A percentile compares a stretch with the other conserved stretches of the same genome.
Conservation (phyloP, 345 rosid genomes). For the Populus pruinosa region DNA sequence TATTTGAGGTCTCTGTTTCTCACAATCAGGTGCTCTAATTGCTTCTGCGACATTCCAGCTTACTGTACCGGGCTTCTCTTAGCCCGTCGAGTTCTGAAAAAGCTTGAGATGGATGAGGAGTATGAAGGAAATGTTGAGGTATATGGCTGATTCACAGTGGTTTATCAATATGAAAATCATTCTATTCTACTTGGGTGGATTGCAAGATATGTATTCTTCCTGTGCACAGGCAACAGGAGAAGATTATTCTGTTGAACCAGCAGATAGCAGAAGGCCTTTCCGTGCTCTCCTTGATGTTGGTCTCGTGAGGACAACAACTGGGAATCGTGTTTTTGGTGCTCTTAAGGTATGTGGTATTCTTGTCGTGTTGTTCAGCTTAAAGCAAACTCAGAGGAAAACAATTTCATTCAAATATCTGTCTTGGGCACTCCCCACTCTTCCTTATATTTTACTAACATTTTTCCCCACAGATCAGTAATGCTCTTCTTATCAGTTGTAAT, state of each 20-base stretch:
- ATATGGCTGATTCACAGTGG: neutral
- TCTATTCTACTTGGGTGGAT: neutral
- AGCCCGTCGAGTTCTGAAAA: constrained; percentile 68
- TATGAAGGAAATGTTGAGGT: constrained; percentile 74
- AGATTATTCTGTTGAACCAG: constrained; percentile 66
- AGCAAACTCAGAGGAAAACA: too few relatives aligned
- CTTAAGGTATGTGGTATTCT: constrained; percentile 44
- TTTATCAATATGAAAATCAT: neutral
- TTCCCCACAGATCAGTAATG: neutral
- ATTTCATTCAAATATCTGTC: neutral
- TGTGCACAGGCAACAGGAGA: constrained; percentile 65
- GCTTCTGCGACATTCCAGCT: constrained; percentile 25
- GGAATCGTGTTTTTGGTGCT: constrained; percentile 74
- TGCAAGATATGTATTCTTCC: neutral
- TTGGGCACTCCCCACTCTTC: too few relatives aligned
- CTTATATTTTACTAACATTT: neutral
- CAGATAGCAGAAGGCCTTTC: constrained; percentile 70
- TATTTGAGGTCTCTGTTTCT: neutral
- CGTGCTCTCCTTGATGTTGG: constrained; percentile 85
- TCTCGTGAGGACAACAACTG: constrained; percentile 65
- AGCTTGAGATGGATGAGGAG: constrained; percentile 63
- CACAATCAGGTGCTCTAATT: neutral
- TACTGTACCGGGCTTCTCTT: constrained; percentile 72
- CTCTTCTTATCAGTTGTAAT: neutral
- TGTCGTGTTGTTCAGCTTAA: neutral